Evolutionary conservation across 352 stramenopile genomes (phyloP).

Genomic region (Blastocystis sp.): DNA sequence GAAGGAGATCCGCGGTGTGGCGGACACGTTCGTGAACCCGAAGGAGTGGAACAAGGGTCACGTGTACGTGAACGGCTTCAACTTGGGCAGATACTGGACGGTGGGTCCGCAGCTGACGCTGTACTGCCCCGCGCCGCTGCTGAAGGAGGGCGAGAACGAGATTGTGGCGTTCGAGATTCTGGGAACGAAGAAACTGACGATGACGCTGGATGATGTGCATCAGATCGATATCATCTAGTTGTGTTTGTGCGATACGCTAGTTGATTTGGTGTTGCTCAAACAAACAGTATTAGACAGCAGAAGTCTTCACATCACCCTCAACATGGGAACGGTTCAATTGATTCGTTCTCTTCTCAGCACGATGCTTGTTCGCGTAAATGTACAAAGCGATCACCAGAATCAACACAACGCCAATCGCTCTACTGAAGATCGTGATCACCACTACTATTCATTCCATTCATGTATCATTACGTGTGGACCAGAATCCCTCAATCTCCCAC

Average conservation of each 20-base stretch:
- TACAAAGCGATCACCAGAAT: constrained; percentile 54
- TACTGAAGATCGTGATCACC: constrained; percentile 12
- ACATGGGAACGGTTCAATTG: background rate
- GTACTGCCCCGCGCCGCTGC: constrained; percentile 71
- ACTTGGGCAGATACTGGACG: constrained; percentile 73
- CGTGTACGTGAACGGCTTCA: constrained; percentile 73
- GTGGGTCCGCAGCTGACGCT: constrained; percentile 73
- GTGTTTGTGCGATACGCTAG: too few species aligned
- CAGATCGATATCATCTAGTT: constrained; percentile 29
- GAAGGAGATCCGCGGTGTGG: constrained; percentile 36
- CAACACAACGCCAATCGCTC: background rate
- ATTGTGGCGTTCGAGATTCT: constrained; percentile 70
- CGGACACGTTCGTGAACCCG: constrained; percentile 72
- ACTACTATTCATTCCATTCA: background rate
- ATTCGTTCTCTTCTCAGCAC: constrained; percentile 16
- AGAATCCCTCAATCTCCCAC: constrained; percentile 27
- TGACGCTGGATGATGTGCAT: constrained; percentile 14
- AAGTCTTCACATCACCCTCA: background rate
- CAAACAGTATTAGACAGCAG: background rate
- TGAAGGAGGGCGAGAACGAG: constrained; percentile 69
- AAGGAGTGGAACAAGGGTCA: constrained; percentile 72
- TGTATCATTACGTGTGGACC: background rate
- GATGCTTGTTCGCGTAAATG: constrained; percentile 65
- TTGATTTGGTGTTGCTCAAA: too few species aligned
- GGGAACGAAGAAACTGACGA: background rate